phyloP scores from a whole-genome alignment of 1,284 basidiomycete genomes.

The Cutaneotrichosporon sp. region DNA sequence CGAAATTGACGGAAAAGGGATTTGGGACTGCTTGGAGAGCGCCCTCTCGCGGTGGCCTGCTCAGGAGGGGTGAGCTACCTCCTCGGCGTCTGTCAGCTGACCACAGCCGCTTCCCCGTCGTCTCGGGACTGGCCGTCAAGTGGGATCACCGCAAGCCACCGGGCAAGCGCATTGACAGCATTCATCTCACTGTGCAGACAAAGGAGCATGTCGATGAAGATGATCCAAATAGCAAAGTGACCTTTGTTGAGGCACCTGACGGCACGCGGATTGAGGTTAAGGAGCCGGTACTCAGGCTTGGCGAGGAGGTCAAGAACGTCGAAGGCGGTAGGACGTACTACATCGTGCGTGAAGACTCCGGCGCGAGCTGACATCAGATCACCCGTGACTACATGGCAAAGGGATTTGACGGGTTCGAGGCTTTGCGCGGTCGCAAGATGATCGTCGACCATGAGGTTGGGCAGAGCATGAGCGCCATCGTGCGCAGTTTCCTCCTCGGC shows the following conservation, averaged over 20 bases:
- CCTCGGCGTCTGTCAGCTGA: slow-evolving; percentile 7
- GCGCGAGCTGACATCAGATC: slow-evolving; percentile 38
- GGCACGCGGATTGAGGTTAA: slow-evolving; percentile 49
- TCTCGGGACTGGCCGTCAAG: slow-evolving; percentile 76
- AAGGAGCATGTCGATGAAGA: slow-evolving; percentile 32
- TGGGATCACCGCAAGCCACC: slow-evolving; percentile 73
- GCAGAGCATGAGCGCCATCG: slow-evolving; percentile 70
- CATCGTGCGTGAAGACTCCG: slow-evolving; percentile 59
- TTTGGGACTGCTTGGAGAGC: slow-evolving; percentile 77
- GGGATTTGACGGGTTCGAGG: slow-evolving; percentile 69
- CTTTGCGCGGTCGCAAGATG: slow-evolving; percentile 63
- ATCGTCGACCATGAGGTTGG: slow-evolving; percentile 83
- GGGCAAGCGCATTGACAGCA: slow-evolving; percentile 65
- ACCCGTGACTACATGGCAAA: slow-evolving; percentile 48
- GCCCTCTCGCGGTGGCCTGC: slow-evolving; percentile 75
- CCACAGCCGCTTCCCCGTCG: slow-evolving; percentile 74
- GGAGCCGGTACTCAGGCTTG: slow-evolving; percentile 37
- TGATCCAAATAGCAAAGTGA: slow-evolving; percentile 25
- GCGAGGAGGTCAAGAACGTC: slow-evolving; percentile 57
- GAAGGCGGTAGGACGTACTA: slow-evolving; percentile 62
- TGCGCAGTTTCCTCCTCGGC: slow-evolving; percentile 76
- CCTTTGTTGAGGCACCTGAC: slow-evolving; percentile 45
- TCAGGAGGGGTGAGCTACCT: slow-evolving; percentile 68
- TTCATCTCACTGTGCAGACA: slow-evolving; percentile 56
- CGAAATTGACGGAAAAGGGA: slow-evolving; percentile 67